Percentiles rank a stretch among this genome's conserved stretches.
Conservation (phyloP, 176 grass and related monocot genomes). For the Triticum monococcum region DNA sequence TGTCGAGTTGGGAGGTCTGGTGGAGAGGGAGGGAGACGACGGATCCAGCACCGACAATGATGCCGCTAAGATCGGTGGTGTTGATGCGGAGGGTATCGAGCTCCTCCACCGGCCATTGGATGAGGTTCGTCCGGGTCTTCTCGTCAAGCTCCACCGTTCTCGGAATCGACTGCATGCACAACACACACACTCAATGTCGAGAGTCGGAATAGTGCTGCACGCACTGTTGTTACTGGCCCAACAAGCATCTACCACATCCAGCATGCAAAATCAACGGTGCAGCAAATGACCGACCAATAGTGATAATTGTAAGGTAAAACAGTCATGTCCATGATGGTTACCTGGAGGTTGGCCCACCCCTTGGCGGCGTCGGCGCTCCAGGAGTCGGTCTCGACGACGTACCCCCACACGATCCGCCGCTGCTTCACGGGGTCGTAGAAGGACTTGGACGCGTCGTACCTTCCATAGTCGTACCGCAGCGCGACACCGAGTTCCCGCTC, state of each 20-base stretch:
- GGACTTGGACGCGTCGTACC: background rate
- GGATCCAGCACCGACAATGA: constrained; percentile 35
- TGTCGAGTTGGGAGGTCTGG: constrained; percentile 48
- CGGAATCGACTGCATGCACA: constrained; percentile 38
- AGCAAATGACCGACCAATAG: too few species aligned
- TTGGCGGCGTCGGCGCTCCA: background rate
- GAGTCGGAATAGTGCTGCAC: too few species aligned
- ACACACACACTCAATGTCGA: background rate
- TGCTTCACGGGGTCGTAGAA: background rate
- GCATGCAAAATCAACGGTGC: too few species aligned
- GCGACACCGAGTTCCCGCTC: background rate
- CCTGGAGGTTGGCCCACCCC: background rate
- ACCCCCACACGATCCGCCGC: background rate
- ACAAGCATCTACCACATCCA: too few species aligned
- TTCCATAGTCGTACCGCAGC: background rate
- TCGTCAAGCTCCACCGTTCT: constrained; percentile 47
- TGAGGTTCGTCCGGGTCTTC: constrained; percentile 49
- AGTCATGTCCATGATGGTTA: background rate
- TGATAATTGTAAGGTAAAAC: background rate
- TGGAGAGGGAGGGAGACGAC: constrained; percentile 20
- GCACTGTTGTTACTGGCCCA: too few species aligned
- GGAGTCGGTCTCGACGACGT: background rate
- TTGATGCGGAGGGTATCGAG: constrained; percentile 42
- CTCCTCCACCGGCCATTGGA: constrained; percentile 70
- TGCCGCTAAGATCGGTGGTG: constrained; percentile 19